Conservation (phyloP, 164 flowering plant species). For the Nelumbo lutea region DNA sequence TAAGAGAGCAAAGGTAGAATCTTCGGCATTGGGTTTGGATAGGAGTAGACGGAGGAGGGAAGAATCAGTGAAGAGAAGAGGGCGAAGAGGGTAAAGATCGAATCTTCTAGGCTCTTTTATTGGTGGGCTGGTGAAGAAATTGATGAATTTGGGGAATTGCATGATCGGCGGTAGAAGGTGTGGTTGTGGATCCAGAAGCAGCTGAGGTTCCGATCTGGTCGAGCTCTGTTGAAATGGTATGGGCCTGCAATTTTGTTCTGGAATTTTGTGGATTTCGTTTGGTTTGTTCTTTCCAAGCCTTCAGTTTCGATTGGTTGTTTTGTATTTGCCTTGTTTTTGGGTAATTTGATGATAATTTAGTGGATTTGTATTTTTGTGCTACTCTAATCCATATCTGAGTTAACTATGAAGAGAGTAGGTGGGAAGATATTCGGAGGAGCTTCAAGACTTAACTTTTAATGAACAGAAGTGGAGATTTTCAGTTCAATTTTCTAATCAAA, state of each 20-base stretch:
- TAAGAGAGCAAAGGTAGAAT: too few relatives aligned
- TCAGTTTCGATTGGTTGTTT: too few relatives aligned
- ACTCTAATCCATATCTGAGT: neutral
- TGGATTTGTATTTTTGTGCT: neutral
- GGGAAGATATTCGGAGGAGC: neutral
- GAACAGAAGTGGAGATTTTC: neutral
- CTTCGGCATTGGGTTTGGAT: neutral
- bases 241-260: neutral
- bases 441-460: too few relatives aligned
- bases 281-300: neutral
- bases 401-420: too few relatives aligned
- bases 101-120: neutral
- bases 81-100: neutral
- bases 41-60: neutral
- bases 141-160: neutral
- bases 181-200: slow-evolving; percentile 10
- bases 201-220: slow-evolving; percentile 7
- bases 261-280: neutral
- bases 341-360: neutral
- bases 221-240: slow-evolving; percentile 2
- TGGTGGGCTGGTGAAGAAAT: neutral
- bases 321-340: neutral
- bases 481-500: neutral
- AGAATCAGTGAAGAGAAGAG: neutral
- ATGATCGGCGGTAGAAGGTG: neutral